Base-by-base conservation (phyloP, 176 grass and related monocot genomes). In the Bolboschoenus planiculmis region DNA sequence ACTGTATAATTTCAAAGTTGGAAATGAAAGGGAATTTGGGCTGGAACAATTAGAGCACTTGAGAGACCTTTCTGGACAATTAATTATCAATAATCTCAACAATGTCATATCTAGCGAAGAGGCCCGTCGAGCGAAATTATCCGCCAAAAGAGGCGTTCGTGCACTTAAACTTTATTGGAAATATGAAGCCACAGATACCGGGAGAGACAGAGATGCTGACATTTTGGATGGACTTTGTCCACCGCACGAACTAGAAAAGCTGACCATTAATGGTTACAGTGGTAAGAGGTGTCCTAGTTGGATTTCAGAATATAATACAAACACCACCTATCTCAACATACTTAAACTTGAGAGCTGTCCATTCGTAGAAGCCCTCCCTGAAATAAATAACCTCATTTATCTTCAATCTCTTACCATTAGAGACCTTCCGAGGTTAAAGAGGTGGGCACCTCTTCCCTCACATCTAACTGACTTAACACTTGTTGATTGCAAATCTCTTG, bases 41-140 rank as follows among this genome's bases (percentile, higher is more conserved):
- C 36, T 82, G 51, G 24, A 77, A 11, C 85, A 87, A 53, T 62
- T 90, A 4, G 55, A 65, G 66, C 20, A 33, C 9, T 15, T 90
- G 7, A 37, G 60, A 7, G 60, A 85, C 21, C 40, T 90, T 67
- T 70, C 6, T 46, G 82, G 80, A 4, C 0, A 0, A 0, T 31
- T 87, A 16, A 0, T 0, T 0, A 87, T 90, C 2, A 0, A 2
- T 2, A 5, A 55, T 53, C 56, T 85, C 57, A 39, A 78, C 21
- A 65, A 77, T 60, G 78, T 90, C 40, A 0, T 24, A 10, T 54
- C 0, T 57, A 57, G 4, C 1, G 5, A 57, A 23, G 18, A 4
- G 55, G 55, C 55, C 3, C 3, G 4, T 57, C 55, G 7, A 57
- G 15, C 18, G 7, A 57, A 57, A 23, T 57, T 57, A 57, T 21